Evolutionary conservation across 2,329 filamentous ascomycete genomes (phyloP).

Genomic region (Cladosporium oxysporum): DNA sequence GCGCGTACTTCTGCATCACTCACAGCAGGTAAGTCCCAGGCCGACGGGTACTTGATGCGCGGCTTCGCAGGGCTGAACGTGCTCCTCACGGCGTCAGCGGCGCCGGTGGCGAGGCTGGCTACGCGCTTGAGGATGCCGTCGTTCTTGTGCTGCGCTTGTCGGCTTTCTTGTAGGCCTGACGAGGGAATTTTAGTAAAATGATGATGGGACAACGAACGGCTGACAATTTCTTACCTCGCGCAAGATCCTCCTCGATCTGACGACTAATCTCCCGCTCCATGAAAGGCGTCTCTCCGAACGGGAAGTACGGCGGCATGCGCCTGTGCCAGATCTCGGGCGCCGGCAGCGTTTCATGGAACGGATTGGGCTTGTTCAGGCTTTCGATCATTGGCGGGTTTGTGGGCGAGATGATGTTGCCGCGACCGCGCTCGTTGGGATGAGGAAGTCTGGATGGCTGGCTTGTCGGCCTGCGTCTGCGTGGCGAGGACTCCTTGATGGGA

Average conservation of each 20-base stretch:
- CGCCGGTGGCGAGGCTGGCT: background rate
- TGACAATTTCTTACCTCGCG: constrained; percentile 26
- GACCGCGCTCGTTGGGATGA: background rate
- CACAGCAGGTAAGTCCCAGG: constrained; percentile 6
- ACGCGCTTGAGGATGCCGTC: background rate
- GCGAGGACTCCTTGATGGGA: background rate
- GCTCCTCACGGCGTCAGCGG: constrained; percentile 2
- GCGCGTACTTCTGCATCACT: background rate
- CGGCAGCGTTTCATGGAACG: constrained; percentile 34
- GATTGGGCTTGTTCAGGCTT: constrained; percentile 24
- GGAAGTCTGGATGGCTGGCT: background rate
- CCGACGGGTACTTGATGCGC: background rate
- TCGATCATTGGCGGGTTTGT: constrained; percentile 25
- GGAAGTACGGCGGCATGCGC: constrained; percentile 33
- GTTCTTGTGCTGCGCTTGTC: background rate
- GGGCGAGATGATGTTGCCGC: constrained; percentile 22
- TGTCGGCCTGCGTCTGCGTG: background rate
- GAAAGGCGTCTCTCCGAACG: constrained; percentile 36
- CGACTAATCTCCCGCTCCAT: constrained; percentile 31
- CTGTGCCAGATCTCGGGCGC: constrained; percentile 34
- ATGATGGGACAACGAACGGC: background rate
- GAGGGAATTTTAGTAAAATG: background rate
- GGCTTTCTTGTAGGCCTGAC: background rate
- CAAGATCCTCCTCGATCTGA: constrained; percentile 34
- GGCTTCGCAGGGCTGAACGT: background rate